Base-by-base conservation (phyloP, 345 rosid species). In the Fremontodendron californicum region DNA sequence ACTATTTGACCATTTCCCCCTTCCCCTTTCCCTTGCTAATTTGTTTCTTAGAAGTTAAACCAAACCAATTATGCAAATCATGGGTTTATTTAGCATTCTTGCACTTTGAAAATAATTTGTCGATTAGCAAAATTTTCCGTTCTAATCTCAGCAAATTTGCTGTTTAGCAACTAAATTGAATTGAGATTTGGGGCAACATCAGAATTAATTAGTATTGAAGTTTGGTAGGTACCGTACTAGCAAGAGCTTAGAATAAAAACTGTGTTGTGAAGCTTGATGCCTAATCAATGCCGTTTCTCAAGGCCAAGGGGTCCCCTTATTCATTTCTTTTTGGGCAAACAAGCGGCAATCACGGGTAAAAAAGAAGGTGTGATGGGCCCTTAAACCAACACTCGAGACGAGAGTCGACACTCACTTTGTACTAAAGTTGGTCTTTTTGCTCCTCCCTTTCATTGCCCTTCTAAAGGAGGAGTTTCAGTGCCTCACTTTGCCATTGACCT, bases 341-440 rank as follows among this genome's bases (percentile, higher is more conserved):
- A 54, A 73, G 60, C 51, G 76, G 33, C 19, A 73, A 73, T 73
- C 40, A 39, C 51, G 51, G 76, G 31, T 18, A n/a, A 11, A 52
- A 65, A 54, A 40, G 29, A 37, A 54, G 31, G 48, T 5, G 13
- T n/a, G 27, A 46, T 63, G 74, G 19, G 49, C 16, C 74, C 79
- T 6, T 23, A 9, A 51, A 33, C n/a, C 48, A 1, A 9, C 37
- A 66, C 51, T 39, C 31, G 25, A 68, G 6, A 46, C 48, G 48
- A 45, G 48, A 45, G 11, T 1, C 8, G 9, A 52, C 58, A 25
- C 25, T n/a, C n/a, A 2, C n/a, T 46, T 0, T 1, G 1, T 18
- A 31, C 5, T 3, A 27, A 15, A 27, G 23, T 43, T 25, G 61
- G 48, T 31, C 55, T 19, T 45, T 19, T 35, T 2, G 39, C 25